phyloP scores from a whole-genome alignment of 352 stramenopile genomes.

The Stephanocyclus meneghinianus region DNA sequence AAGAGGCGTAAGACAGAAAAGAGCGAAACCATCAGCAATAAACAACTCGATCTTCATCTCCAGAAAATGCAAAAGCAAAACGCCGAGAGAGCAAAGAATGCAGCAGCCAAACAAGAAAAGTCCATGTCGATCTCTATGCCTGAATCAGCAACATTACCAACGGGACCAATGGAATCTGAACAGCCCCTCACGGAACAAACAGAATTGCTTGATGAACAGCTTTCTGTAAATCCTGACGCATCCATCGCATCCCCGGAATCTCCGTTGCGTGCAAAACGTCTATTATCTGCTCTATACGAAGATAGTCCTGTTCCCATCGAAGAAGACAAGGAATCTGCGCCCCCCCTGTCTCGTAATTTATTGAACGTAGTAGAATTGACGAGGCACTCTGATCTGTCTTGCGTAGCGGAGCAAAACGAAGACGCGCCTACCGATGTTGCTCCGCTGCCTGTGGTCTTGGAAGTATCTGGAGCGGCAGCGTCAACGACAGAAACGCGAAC shows the following conservation, averaged over 20 bases:
- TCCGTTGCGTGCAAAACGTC: background rate
- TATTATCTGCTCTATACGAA: background rate
- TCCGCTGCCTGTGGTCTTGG: too few species aligned
- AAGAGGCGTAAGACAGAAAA: background rate
- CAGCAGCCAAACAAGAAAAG: conserved; percentile 8
- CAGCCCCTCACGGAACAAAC: background rate
- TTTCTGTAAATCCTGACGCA: background rate
- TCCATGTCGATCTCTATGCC: background rate
- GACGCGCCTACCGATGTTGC: too few species aligned
- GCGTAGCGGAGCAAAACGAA: too few species aligned
- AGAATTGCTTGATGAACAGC: background rate
- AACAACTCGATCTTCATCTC: conserved; percentile 26
- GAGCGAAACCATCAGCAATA: conserved; percentile 13
- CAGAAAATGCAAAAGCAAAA: conserved; percentile 26
- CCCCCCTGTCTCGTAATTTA: background rate
- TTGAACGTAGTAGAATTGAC: background rate
- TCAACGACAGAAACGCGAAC: too few species aligned
- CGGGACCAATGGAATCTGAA: background rate
- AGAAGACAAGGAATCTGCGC: background rate
- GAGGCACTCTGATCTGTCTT: background rate
- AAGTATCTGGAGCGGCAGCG: too few species aligned
- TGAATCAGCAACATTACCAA: background rate
- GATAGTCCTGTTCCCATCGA: background rate
- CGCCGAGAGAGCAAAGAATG: conserved; percentile 5
- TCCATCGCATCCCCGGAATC: background rate